Percentiles rank a stretch among this genome's conserved stretches.
phyloP scores from a whole-genome alignment of 257 asterid species.

The Coffea canephora region DNA sequence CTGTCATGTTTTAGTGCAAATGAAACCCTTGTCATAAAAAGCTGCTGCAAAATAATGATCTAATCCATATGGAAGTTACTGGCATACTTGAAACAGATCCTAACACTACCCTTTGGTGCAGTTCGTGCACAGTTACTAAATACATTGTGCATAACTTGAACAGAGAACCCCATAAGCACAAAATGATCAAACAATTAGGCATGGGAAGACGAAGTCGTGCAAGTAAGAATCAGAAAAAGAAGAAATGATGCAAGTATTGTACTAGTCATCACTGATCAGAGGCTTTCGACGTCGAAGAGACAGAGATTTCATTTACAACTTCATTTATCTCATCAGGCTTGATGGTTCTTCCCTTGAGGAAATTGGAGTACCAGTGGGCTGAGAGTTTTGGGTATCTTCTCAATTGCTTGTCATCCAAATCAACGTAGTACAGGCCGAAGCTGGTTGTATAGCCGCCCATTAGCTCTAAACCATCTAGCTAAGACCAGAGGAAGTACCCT shows the following conservation, averaged over 20 bases:
- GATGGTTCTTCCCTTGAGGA: constrained; percentile 36
- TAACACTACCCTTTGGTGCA: too few relatives aligned
- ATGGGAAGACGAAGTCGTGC: too few relatives aligned
- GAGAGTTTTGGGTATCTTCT: constrained; percentile 46
- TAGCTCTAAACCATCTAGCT: constrained; percentile 57
- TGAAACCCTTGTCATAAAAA: not conserved
- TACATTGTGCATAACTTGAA: too few relatives aligned
- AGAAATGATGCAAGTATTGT: not conserved
- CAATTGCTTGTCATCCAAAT: constrained; percentile 43
- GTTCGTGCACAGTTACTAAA: too few relatives aligned
- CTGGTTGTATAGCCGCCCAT: constrained; percentile 31
- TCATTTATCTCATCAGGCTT: not conserved
- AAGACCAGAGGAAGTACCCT: constrained; percentile 57
- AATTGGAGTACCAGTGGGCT: constrained; percentile 46
- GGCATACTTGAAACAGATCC: too few relatives aligned
- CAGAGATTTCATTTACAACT: not conserved
- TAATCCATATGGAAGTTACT: too few relatives aligned
- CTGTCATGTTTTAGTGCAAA: not conserved
- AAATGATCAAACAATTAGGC: too few relatives aligned
- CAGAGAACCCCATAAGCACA: not conserved
- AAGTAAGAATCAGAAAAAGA: not conserved
- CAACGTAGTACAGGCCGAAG: constrained; percentile 32
- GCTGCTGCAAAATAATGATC: not conserved
- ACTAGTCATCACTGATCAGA: too few relatives aligned
- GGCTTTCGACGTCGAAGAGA: too few relatives aligned